These are phyloP conservation scores for Trametes maxima DNA, from an alignment of 768 basidiomycete genomes.

Conservation along the genomic window DNA sequence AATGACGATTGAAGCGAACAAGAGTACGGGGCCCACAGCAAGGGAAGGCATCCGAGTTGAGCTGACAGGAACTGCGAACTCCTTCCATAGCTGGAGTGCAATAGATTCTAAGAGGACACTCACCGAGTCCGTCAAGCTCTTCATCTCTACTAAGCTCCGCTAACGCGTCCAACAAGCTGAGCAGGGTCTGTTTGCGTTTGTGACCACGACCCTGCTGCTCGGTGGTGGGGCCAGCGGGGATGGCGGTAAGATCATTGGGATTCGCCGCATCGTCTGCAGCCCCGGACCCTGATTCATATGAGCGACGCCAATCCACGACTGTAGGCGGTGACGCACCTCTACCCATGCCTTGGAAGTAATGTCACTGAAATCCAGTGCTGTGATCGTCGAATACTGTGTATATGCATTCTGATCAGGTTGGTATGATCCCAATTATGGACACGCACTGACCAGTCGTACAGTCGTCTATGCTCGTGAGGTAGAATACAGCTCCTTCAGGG, in stretches of 20 bases:
- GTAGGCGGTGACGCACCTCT: conserved; percentile 18
- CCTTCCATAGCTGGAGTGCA: not conserved
- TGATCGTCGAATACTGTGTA: conserved; percentile 1
- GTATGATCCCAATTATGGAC: too few relatives aligned
- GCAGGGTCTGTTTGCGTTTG: conserved; percentile 48
- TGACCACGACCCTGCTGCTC: conserved; percentile 18
- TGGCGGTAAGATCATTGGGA: conserved; percentile 25
- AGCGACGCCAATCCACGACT: not conserved
- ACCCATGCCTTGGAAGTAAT: conserved; percentile 23
- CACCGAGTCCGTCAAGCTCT: conserved; percentile 36
- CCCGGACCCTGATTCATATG: not conserved
- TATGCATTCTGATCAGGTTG: not conserved
- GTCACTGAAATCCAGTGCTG: conserved; percentile 8
- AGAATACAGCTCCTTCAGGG: conserved; percentile 2
- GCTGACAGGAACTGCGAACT: too few relatives aligned
- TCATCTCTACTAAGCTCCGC: conserved; percentile 47
- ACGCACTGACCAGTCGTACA: conserved; percentile 10
- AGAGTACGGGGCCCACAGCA: too few relatives aligned
- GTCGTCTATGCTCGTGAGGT: conserved; percentile 17
- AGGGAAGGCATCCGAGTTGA: too few relatives aligned
- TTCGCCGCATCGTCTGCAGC: conserved; percentile 9
- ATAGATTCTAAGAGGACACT: conserved; percentile 16
- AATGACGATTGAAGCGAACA: too few relatives aligned
- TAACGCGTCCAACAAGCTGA: conserved; percentile 50
- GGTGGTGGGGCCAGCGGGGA: conserved; percentile 12